These are phyloP conservation scores for Physocladia obscura DNA, from an alignment of 192 early-diverging fungal genomes.

Conservation along the genomic window DNA sequence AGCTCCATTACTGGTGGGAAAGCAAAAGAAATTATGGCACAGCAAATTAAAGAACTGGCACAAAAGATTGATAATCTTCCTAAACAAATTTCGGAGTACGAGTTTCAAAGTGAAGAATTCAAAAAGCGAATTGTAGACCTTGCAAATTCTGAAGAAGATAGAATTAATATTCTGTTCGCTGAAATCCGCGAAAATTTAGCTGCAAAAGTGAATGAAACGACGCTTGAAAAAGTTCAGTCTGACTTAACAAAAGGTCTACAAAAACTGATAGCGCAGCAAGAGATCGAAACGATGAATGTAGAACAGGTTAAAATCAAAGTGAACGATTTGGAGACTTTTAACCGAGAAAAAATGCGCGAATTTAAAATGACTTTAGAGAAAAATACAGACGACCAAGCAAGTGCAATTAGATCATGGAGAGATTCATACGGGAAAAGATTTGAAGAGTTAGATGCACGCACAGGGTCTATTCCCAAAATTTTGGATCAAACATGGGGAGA, in stretches of 20 bases:
- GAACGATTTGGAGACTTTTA: neutral
- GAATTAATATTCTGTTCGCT: neutral
- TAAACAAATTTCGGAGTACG: constrained; percentile 9
- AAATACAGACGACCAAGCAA: constrained; percentile 18
- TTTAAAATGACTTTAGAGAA: constrained; percentile 21
- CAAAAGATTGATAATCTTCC: constrained; percentile 23
- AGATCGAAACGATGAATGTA: constrained; percentile 18
- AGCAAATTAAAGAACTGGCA: constrained; percentile 24
- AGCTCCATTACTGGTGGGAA: constrained; percentile 5
- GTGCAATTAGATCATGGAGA: neutral
- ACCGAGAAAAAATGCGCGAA: constrained; percentile 20
- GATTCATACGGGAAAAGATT: constrained; percentile 21
- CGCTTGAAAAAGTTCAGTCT: constrained; percentile 25
- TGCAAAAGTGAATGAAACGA: constrained; percentile 14
- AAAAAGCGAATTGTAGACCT: constrained; percentile 11
- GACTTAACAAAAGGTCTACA: constrained; percentile 13
- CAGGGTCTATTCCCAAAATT: constrained; percentile 19
- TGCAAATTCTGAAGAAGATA: constrained; percentile 2
- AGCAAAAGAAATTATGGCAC: neutral
- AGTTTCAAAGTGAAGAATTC: constrained; percentile 21
- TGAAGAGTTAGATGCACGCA: constrained; percentile 25
- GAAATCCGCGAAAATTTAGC: constrained; percentile 20
- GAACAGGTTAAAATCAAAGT: constrained; percentile 14
- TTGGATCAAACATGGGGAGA: constrained; percentile 34
- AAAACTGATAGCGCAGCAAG: constrained; percentile 17